Base-by-base conservation (phyloP, 108 stramenopile species). In the Nitzschia sp. region DNA sequence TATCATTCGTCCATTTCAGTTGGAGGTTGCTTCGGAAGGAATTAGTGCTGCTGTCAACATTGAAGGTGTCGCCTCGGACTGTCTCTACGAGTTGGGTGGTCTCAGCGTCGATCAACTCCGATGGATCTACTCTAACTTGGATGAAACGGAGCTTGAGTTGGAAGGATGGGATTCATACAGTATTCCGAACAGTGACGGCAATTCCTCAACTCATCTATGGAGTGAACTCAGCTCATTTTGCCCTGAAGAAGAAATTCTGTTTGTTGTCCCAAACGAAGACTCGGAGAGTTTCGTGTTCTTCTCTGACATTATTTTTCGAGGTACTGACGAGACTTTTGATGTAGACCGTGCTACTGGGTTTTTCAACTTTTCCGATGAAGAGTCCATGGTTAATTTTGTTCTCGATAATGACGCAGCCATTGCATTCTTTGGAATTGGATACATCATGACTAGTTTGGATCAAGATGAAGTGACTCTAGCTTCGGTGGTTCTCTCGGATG, bases 91-190 rank as follows among this genome's bases (percentile, higher is more conserved):
- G 2, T 34, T 67, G 41, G 66, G 44, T 25, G 73, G 66, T 0
- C 21, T 74, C 20, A 48, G 66, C 9, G 41, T 21, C 7, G 66
- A 74, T 48, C 73, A 74, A 26, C 54, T 74, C 10, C 63, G 73
- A 15, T 74, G 73, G 73, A 68, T 74, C 24, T 74, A 42, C 43
- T 61, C 58, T 6, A 57, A 10, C 3, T 74, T 34, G 15, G 26
- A 17, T 51, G 55, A 57, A n/a, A 37, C 43, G 0, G 53, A 67
- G 41, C 60, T 74, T 10, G 20, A 25, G 8, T 15, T 34, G 10
- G 12, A 10, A 34, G 66, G 55, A 42, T 67, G 57, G 56, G 66
- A 67, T 19, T 43, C 56, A 0, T 14, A 15, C 2, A 17, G 22
- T 53, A 39, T 67, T 19, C 57, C 66, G 1, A 42, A 34, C 26